Percentiles rank a stretch among this genome's conserved stretches.
These are phyloP conservation scores for Suhomyces maxii DNA, from an alignment of 1,139 yeast genomes.

Conservation along the genomic window DNA sequence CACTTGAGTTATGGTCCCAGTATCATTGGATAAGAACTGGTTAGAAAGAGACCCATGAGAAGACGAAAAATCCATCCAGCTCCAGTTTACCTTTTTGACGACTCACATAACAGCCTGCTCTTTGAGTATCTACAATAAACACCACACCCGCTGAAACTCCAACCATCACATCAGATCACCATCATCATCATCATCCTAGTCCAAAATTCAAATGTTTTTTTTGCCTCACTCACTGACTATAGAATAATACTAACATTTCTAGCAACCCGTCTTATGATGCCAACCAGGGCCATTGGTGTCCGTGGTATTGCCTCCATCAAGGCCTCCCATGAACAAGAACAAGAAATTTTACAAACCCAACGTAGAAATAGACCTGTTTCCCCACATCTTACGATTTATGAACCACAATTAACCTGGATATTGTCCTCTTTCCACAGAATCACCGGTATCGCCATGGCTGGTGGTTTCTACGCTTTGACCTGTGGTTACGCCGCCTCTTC, in stretches of 20 bases:
- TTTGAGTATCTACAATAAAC: no score
- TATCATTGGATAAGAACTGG: no score
- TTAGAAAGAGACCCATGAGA: no score
- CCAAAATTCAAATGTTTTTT: no score
- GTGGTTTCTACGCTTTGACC: slow-evolving; percentile 75
- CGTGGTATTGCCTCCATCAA: slow-evolving; percentile 55
- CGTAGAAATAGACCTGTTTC: slow-evolving; percentile 87
- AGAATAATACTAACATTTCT: slow-evolving; percentile 3
- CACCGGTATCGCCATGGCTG: slow-evolving; percentile 82
- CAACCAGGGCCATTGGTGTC: slow-evolving; percentile 7
- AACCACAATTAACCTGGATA: slow-evolving; percentile 84
- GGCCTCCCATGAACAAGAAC: slow-evolving; percentile 64
- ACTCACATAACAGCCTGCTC: no score
- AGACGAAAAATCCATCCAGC: no score
- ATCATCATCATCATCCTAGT: no score
- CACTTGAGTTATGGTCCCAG: no score
- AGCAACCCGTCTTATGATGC: slow-evolving; percentile 8
- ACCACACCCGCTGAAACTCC: no score
- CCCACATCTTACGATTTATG: slow-evolving; percentile 86
- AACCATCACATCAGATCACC: no score
- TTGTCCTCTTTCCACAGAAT: slow-evolving; percentile 84
- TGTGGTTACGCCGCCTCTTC: slow-evolving; percentile 74
- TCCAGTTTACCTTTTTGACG: no score
- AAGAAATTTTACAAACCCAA: slow-evolving; percentile 73
- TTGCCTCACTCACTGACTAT: neutral